These are phyloP conservation scores for Clarireedia paspali DNA, from an alignment of 2,329 filamentous ascomycete species.

Conservation along the genomic window DNA sequence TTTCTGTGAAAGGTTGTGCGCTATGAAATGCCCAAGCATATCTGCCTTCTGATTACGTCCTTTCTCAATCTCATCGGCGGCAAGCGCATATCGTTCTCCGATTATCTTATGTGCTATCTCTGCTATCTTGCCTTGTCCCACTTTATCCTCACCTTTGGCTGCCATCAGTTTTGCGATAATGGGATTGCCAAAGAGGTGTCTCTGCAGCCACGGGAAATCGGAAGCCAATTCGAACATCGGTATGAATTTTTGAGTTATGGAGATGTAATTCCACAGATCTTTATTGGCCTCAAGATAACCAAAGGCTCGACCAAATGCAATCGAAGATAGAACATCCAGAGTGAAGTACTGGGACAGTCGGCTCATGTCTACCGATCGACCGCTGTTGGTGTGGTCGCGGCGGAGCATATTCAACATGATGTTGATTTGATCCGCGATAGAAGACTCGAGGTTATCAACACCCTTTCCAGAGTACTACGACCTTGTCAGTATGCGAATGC, in stretches of 20 bases:
- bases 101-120: too few relatives aligned
- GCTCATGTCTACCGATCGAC: slow-evolving; percentile 40
- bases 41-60: slow-evolving; percentile 29
- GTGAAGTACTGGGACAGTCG: slow-evolving; percentile 45
- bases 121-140: too few relatives aligned
- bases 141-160: too few relatives aligned
- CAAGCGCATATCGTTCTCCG: too few relatives aligned
- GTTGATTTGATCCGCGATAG: slow-evolving; percentile 34
- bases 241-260: slow-evolving; percentile 35
- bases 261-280: slow-evolving; percentile 42
- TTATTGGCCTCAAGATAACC: slow-evolving; percentile 41
- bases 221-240: slow-evolving; percentile 38
- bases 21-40: slow-evolving; percentile 42
- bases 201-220: slow-evolving; percentile 30
- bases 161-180: too few relatives aligned
- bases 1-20: slow-evolving; percentile 8
- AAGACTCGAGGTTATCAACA: slow-evolving; percentile 39
- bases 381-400: slow-evolving; percentile 30
- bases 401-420: slow-evolving; percentile 1
- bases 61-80: too few relatives aligned
- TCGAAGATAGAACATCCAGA: slow-evolving; percentile 45
- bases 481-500: too few relatives aligned
- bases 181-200: too few relatives aligned
- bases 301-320: slow-evolving; percentile 44
- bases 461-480: slow-evolving; percentile 43